Evolutionary conservation across 2,329 filamentous ascomycete species (phyloP), one percentile per base, ranked within the genome.

Genomic region (Hypoxylon sp.): DNA sequence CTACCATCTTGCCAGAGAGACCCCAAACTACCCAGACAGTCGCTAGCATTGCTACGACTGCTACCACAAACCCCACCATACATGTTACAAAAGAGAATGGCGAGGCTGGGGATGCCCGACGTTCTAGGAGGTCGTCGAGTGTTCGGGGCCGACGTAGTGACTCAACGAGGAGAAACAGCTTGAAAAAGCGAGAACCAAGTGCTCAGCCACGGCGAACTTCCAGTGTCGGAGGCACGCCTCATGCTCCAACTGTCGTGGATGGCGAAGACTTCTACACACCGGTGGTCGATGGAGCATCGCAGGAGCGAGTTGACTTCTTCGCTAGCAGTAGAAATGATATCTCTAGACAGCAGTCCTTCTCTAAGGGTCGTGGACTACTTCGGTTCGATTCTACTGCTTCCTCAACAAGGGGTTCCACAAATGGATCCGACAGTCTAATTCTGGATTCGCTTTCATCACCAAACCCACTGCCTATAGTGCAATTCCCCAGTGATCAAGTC

Each of bases 81-180:
- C 92, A 96, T 62, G 86, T 97, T 27, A 96, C 90, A 0, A 87
- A 88, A 64, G 92, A 93, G 62, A 86, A 80, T 73, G 87, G 81
- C 62, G 81, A 79, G 72, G 75, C 70, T 60, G 78, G 73, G 73
- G 84, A 83, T 24, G 70, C 73, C 24, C 75, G 77, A 10, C 76
- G 74, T 15, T 75, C 80, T 51, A 73, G 75, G 54, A 79, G 78
- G 54, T 79, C 82, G 3, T 72, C 78, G 3, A 81, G 80, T 35
- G 76, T 81, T 71, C 80, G 82, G 75, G 67, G 77, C 19, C 79
- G 80, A 51, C 80, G 83, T 65, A 87, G 84, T 71, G 82, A 83
- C 51, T 84, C 85, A 3, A 76, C 78, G 10, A 83, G 82, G 73
- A 81, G 85, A 60, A 83, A 83, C 75, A 88, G 86, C 73, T 78